A percentile compares a stretch with the other conserved stretches of the same genome.
These are phyloP conservation scores for Neocucurbitaria cava DNA, from an alignment of 2,329 filamentous ascomycete species.

Conservation along the genomic window DNA sequence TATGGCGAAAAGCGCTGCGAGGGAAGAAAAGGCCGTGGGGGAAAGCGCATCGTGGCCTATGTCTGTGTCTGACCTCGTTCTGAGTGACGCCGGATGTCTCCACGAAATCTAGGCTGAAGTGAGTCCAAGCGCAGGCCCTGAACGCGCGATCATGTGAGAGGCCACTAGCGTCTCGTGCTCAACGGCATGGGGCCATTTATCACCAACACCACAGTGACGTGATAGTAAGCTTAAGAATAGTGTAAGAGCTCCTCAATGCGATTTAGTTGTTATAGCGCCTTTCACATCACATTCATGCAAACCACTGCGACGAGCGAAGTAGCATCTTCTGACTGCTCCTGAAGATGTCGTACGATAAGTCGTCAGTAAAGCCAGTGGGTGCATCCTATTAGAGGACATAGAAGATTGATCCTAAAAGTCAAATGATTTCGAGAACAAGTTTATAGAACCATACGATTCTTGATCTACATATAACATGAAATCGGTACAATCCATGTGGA, in stretches of 20 bases:
- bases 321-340: too few relatives aligned
- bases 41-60: neutral
- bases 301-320: too few relatives aligned
- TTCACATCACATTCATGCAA: too few relatives aligned
- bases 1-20: neutral
- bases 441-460: neutral
- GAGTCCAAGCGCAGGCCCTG: conserved; percentile 3
- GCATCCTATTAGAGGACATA: too few relatives aligned
- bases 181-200: neutral
- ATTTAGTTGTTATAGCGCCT: too few relatives aligned
- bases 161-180: neutral
- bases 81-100: conserved; percentile 1
- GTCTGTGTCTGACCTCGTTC: neutral
- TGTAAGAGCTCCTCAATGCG: neutral
- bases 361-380: too few relatives aligned
- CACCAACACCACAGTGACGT: neutral
- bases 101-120: conserved; percentile 9
- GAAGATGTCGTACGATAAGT: too few relatives aligned
- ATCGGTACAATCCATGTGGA: neutral
- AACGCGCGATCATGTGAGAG: conserved; percentile 11
- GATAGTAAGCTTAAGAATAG: too few relatives aligned
- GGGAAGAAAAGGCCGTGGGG: neutral
- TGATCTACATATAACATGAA: too few relatives aligned
- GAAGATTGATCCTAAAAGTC: too few relatives aligned
- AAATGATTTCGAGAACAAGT: too few relatives aligned